phyloP scores from a whole-genome alignment of 2,329 filamentous ascomycete species.

The Knufia petricola region DNA sequence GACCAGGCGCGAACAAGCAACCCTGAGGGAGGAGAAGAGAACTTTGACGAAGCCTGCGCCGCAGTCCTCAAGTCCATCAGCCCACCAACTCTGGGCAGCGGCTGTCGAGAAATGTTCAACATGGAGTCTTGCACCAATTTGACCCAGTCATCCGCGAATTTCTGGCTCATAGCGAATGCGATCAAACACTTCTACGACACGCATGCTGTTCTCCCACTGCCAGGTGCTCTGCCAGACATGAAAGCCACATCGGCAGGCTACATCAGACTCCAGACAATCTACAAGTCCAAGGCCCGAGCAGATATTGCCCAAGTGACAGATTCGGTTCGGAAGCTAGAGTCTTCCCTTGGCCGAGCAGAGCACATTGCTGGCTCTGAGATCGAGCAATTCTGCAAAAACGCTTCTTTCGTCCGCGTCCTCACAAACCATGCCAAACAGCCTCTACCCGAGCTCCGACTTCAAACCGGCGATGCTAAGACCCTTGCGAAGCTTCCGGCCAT shows the following conservation, averaged over 20 bases:
- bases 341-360: slow-evolving; percentile 34
- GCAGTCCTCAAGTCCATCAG: slow-evolving; percentile 84
- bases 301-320: slow-evolving; percentile 67
- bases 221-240: slow-evolving; percentile 90
- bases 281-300: slow-evolving; percentile 74
- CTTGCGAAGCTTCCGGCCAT: slow-evolving; percentile 14
- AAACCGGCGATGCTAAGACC: slow-evolving; percentile 13
- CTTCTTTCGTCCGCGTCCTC: slow-evolving; percentile 82
- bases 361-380: slow-evolving; percentile 62
- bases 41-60: slow-evolving; percentile 83
- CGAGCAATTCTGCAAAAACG: slow-evolving; percentile 90
- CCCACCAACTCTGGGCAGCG: slow-evolving; percentile 54
- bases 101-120: slow-evolving; percentile 68
- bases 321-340: slow-evolving; percentile 50
- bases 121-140: slow-evolving; percentile 49
- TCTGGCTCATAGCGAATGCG: slow-evolving; percentile 83
- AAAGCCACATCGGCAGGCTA: slow-evolving; percentile 89
- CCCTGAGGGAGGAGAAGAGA: slow-evolving; percentile 84
- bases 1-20: slow-evolving; percentile 60
- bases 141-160: slow-evolving; percentile 47
- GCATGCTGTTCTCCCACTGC: slow-evolving; percentile 66
- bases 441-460: slow-evolving; percentile 15
- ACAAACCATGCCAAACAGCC: slow-evolving; percentile 46
- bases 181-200: slow-evolving; percentile 66
- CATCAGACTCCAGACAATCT: slow-evolving; percentile 81